Base-by-base conservation (phyloP, 805 yeast species). In the Monosporozyma siamensis region DNA sequence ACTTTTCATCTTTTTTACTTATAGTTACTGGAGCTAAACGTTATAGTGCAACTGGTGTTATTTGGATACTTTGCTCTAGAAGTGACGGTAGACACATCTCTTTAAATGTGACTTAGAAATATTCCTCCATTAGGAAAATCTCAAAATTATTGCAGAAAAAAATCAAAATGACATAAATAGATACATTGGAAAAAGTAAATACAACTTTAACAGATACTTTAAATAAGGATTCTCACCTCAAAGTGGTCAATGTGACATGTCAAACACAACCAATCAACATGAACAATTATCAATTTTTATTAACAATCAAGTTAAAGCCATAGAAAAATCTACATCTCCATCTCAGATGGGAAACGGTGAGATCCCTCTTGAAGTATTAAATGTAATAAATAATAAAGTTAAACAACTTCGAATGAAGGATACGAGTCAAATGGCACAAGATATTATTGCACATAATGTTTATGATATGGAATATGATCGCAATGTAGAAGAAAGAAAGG, bases 391-490 rank as follows among this genome's bases (percentile, higher is more conserved):
- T 17, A 36, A 36, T 14, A 42, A 47, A 31, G 22, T 43, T 1
- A 39, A 27, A 12, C 27, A 41, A 24, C 36, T 34, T 6, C 42
- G 44, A 11, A 36, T 38, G 26, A 23, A 39, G 1, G 40, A 32
- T 15, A 32, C 42, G 1, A 42, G 29, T 4, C 35, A 41, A 22
- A 38, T 40, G 8, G 34, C 51, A 20, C 46, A 41, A 24, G 62
- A 57, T 44, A 36, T 47, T 6, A 18, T 59, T 7, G 40, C 48
- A 2, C 30, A 23, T 6, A 44, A 43, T 31, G 41, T 58, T 2
- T 47, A 48, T 17, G 49, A 55, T 24, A n/a, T 45, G 14, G 56
- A 56, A 41, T 24, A 43, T 5, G 45, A 48, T 14, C 41, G 46
- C 42, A 51, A 46, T 22, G 20, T 41, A 25, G 38, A 46, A 5